phyloP scores from a whole-genome alignment of 2,329 filamentous ascomycete species.

The Epichloe sibirici region DNA sequence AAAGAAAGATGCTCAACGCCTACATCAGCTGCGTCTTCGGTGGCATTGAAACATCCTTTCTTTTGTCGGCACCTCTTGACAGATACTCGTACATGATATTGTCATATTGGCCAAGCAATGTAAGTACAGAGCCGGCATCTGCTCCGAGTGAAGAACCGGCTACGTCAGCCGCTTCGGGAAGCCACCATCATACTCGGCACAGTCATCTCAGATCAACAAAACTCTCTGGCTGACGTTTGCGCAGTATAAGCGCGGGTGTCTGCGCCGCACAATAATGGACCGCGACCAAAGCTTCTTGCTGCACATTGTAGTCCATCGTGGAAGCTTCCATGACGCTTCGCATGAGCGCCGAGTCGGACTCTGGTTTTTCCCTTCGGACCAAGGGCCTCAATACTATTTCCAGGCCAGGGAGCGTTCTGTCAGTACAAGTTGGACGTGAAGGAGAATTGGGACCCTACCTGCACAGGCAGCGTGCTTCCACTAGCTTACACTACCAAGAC shows the following conservation, averaged over 20 bases:
- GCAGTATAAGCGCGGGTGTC: neutral
- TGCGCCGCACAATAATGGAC: slow-evolving; percentile 1
- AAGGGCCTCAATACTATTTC: slow-evolving; percentile 7
- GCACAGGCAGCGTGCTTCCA: slow-evolving; percentile 7
- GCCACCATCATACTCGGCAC: too few relatives aligned
- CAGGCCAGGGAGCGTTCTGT: slow-evolving; percentile 4
- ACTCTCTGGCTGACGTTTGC: neutral
- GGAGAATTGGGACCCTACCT: slow-evolving; percentile 7
- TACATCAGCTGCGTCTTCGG: neutral
- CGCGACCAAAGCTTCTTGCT: slow-evolving; percentile 3
- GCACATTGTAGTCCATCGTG: slow-evolving; percentile 9
- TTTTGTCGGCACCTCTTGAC: neutral
- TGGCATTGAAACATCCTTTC: neutral
- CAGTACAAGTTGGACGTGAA: slow-evolving; percentile 7
- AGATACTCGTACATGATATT: neutral
- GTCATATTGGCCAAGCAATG: neutral
- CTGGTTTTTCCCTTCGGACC: slow-evolving; percentile 5
- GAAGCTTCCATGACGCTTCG: slow-evolving; percentile 7
- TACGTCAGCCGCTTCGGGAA: too few relatives aligned
- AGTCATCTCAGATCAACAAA: neutral
- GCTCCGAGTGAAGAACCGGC: too few relatives aligned
- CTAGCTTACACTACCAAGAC: slow-evolving; percentile 7
- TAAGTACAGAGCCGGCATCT: neutral
- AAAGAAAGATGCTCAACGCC: neutral
- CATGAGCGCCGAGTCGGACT: slow-evolving; percentile 8